Base-by-base conservation (phyloP, 1,139 yeast species). In the Yamadazyma kanchanaburiensis region DNA sequence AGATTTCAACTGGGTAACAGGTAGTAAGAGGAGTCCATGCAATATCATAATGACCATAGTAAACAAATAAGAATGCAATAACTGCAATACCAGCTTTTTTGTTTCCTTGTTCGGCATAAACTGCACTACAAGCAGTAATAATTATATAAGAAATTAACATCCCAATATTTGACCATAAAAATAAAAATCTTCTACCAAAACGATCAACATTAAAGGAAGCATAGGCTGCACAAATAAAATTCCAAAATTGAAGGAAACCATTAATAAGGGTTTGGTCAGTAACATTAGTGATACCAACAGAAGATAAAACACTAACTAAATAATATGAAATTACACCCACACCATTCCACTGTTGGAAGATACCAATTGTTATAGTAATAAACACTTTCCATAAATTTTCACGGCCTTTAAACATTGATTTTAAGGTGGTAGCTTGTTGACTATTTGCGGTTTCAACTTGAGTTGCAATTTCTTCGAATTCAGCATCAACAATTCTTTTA, bases 1-100 rank as follows among this genome's bases (percentile, higher is more conserved):
- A 68, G 12, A 67, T 61, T 37, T 70, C 75, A 3, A 73, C 33
- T 9, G 47, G 44, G 27, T 42, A 58, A 34, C 68, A 63, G 19
- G 62, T 57, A 17, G 71, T 67, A 55, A 72, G 67, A 6, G 72
- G 70, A 1, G 74, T 70, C 25, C 73, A 67, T 7, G 70, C 58
- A 16, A 54, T 42, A 12, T 70, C 71, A 37, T 65, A 70, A 31
- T 58, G 58, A 28, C 67, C 44, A 7, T 71, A 64, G 70, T 71
- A 69, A 22, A 70, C 55, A 41, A 68, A 68, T 33, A 74, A 57
- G 47, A 71, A 54, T 0, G 67, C 75, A 28, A 67, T 58, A 4
- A 78, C 78, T 2, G 73, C 70, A 24, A 55, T 56, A 10, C 78
- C 78, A 23, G 75, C 77, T 3, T 52, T 41, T 12, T 48, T 49